Conservation (phyloP, 2,329 filamentous ascomycete genomes). For the Verticillium zaregamsianum region DNA sequence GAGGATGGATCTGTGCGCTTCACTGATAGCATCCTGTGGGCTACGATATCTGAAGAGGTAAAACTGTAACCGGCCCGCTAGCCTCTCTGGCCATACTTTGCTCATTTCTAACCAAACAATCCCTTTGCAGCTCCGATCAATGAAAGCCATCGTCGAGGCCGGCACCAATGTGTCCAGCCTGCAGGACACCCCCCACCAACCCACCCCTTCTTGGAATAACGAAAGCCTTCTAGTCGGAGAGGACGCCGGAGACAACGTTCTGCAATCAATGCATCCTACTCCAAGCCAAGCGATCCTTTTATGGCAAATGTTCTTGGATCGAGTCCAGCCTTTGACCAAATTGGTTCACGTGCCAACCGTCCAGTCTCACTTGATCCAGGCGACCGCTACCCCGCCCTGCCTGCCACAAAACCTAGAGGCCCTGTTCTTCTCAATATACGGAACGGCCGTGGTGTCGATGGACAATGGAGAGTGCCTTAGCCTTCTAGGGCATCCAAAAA, state of each 20-base stretch:
- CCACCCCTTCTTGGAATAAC: slow-evolving; percentile 42
- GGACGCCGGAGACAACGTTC: no score
- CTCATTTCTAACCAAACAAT: no score
- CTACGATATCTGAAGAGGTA: no score
- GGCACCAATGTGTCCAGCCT: slow-evolving; percentile 22
- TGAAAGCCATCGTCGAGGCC: slow-evolving; percentile 52
- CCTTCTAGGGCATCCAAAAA: no score
- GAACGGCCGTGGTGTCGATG: no score
- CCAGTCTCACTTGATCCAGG: slow-evolving; percentile 60
- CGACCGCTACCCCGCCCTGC: slow-evolving; percentile 39
- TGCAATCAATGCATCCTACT: slow-evolving; percentile 31
- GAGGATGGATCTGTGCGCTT: no score
- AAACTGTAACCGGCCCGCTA: not conserved
- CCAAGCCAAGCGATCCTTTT: slow-evolving; percentile 40
- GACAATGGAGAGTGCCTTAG: no score
- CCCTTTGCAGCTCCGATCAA: slow-evolving; percentile 43
- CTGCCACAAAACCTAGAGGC: not conserved
- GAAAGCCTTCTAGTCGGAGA: slow-evolving; percentile 31
- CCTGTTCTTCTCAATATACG: slow-evolving; percentile 1
- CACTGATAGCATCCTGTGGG: no score
- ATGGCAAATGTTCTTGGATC: slow-evolving; percentile 70
- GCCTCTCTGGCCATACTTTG: not conserved
- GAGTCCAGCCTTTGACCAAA: slow-evolving; percentile 70
- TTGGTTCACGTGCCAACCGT: slow-evolving; percentile 66
- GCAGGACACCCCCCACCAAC: slow-evolving; percentile 23